These are phyloP conservation scores for Exophiala dermatitidis DNA, from an alignment of 2,329 filamentous ascomycete species.

Conservation along the genomic window DNA sequence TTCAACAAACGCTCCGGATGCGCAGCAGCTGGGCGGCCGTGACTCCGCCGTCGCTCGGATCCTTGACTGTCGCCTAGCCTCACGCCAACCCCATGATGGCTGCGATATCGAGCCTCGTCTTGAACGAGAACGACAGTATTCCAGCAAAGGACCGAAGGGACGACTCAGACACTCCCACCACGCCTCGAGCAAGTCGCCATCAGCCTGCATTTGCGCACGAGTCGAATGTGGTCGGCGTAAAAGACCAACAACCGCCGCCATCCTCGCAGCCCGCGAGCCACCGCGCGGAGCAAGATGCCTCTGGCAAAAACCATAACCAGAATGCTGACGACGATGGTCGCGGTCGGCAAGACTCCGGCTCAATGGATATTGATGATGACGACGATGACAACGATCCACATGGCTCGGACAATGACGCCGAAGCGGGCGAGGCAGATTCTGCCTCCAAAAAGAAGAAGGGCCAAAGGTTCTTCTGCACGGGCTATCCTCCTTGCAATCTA, in stretches of 20 bases:
- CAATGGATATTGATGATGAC: conserved; percentile 25
- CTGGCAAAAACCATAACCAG: neutral
- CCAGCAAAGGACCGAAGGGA: conserved; percentile 15
- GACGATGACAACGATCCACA: conserved; percentile 62
- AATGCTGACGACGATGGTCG: conserved; percentile 1
- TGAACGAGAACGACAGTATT: conserved; percentile 19
- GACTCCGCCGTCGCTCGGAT: conserved; percentile 13
- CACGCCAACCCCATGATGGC: conserved; percentile 13
- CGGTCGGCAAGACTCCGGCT: conserved; percentile 5
- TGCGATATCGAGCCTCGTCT: conserved; percentile 23
- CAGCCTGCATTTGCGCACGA: conserved; percentile 4
- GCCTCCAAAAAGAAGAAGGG: conserved; percentile 93
- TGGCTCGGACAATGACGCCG: conserved; percentile 58
- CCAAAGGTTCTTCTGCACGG: conserved; percentile 91
- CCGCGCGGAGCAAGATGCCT: neutral
- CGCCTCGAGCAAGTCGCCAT: conserved; percentile 18
- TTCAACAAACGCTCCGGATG: conserved; percentile 15
- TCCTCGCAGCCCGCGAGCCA: conserved; percentile 10
- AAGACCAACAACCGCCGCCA: neutral
- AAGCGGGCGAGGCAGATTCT: conserved; percentile 56
- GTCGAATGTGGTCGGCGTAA: neutral
- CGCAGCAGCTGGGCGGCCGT: conserved; percentile 13
- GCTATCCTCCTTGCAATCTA: conserved; percentile 85
- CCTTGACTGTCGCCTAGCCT: conserved; percentile 11
- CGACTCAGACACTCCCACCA: conserved; percentile 24